A percentile compares a stretch with the other conserved stretches of the same genome.
Conservation (phyloP, 2,329 filamentous ascomycete species). For the Pseudogymnoascus sp. region DNA sequence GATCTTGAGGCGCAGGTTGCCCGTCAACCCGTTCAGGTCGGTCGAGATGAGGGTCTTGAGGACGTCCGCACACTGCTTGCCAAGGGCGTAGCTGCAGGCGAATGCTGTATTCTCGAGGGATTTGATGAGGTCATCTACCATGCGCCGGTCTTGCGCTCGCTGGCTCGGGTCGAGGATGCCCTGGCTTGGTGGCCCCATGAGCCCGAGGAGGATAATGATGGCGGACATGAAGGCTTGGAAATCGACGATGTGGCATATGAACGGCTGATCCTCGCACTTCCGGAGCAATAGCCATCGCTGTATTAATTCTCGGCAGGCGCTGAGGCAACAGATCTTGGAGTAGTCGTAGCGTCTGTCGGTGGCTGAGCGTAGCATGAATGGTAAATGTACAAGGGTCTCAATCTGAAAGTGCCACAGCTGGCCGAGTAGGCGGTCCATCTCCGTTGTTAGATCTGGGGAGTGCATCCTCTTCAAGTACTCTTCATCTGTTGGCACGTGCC, state of each 20-base stretch:
- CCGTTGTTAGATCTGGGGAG: slow-evolving; percentile 5
- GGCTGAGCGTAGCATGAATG: slow-evolving; percentile 26
- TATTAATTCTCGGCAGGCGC: slow-evolving; percentile 23
- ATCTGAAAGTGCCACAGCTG: slow-evolving; percentile 26
- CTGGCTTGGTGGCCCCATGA: slow-evolving; percentile 16
- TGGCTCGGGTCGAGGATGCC: slow-evolving; percentile 14
- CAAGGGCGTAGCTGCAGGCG: slow-evolving; percentile 1
- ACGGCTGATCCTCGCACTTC: slow-evolving; percentile 13
- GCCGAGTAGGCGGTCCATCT: slow-evolving; percentile 21
- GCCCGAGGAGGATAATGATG: slow-evolving; percentile 23
- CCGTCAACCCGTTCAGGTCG: background rate
- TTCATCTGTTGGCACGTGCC: slow-evolving; percentile 20
- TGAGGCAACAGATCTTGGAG: slow-evolving; percentile 25
- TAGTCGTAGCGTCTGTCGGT: slow-evolving; percentile 26
- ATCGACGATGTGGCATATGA: slow-evolving; percentile 25
- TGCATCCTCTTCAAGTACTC: background rate
- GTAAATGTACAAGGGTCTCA: slow-evolving; percentile 22
- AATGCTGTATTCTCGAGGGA: slow-evolving; percentile 18
- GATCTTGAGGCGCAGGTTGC: slow-evolving; percentile 25
- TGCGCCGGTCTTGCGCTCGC: slow-evolving; percentile 16
- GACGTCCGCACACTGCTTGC: slow-evolving; percentile 22
- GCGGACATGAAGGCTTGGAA: slow-evolving; percentile 24
- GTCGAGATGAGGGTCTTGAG: slow-evolving; percentile 22
- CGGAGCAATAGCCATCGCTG: slow-evolving; percentile 21
- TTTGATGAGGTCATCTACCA: slow-evolving; percentile 19